Evolutionary conservation across 805 yeast species (phyloP).

Genomic region (Saturnispora saitoi): DNA sequence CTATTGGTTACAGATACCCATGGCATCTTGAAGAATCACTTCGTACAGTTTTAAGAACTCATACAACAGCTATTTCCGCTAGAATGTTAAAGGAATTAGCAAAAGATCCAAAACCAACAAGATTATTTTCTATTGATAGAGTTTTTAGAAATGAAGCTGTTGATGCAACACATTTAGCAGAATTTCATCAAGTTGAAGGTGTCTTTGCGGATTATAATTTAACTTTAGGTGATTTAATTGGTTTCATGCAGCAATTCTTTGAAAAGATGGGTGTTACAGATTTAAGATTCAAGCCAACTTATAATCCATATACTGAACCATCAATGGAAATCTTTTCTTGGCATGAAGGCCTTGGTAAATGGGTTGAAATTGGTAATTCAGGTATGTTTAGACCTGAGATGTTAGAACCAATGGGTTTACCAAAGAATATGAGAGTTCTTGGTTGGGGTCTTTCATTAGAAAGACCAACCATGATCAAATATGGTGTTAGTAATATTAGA

Average conservation of each 20-base stretch:
- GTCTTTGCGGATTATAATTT: constrained; percentile 93
- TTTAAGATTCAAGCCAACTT: constrained; percentile 95
- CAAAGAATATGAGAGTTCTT: constrained; percentile 83
- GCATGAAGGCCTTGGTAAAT: constrained; percentile 88
- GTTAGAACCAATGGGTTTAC: constrained; percentile 97
- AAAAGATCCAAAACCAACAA: constrained; percentile 75
- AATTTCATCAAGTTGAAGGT: constrained; percentile 99
- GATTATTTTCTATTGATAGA: constrained; percentile 93
- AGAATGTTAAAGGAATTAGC: constrained; percentile 83
- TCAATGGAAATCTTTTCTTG: constrained; percentile 95
- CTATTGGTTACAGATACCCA: constrained; percentile 96
- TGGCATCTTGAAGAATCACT: constrained; percentile 91
- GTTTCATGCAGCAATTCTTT: constrained; percentile 97
- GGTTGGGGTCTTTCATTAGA: constrained; percentile 98
- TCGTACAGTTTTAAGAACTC: constrained; percentile 91
- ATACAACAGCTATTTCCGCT: constrained; percentile 92
- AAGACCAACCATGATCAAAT: constrained; percentile 99
- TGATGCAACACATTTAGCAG: constrained; percentile 98
- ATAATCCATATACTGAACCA: constrained; percentile 99
- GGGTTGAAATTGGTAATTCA: constrained; percentile 99
- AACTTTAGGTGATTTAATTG: constrained; percentile 92
- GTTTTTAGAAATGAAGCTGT: constrained; percentile 99
- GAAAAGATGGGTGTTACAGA: constrained; percentile 94
- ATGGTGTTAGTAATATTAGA: constrained; percentile 90
- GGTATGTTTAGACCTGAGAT: constrained; percentile 99